phyloP scores from a whole-genome alignment of 2,329 filamentous ascomycete species.

The Neoarthrinium moseri region DNA sequence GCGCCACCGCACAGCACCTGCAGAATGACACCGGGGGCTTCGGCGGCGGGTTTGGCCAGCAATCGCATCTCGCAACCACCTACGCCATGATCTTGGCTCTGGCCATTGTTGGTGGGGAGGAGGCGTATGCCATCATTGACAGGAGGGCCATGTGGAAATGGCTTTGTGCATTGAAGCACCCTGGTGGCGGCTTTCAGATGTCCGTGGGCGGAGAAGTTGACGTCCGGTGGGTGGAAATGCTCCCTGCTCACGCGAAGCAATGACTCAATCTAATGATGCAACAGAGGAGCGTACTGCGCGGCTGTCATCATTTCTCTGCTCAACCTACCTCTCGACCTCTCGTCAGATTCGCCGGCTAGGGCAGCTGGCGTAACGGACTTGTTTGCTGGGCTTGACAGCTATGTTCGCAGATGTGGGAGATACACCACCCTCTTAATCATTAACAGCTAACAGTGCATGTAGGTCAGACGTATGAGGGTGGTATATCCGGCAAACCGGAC shows the following conservation, averaged over 20 bases:
- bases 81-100: conserved; percentile 83
- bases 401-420: conserved; percentile 73
- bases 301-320: conserved; percentile 81
- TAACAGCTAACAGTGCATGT: conserved; percentile 18
- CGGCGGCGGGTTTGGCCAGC: conserved; percentile 89
- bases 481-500: conserved; percentile 80
- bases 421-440: background rate
- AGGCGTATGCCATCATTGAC: conserved; percentile 74
- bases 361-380: conserved; percentile 63
- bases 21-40: conserved; percentile 86
- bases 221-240: conserved; percentile 62
- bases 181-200: conserved; percentile 87
- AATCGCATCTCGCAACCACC: conserved; percentile 82
- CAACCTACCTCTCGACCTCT: conserved; percentile 77
- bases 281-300: conserved; percentile 87
- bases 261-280: background rate
- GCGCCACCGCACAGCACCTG: conserved; percentile 74
- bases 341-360: conserved; percentile 67
- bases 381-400: conserved; percentile 72
- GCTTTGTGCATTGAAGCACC: conserved; percentile 82
- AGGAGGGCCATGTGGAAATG: conserved; percentile 87
- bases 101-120: conserved; percentile 72
- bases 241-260: background rate
- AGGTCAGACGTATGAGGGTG: conserved; percentile 94
- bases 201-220: conserved; percentile 86